phyloP scores from a whole-genome alignment of 1,284 basidiomycete species.

The Chondrostereum purpureum region DNA sequence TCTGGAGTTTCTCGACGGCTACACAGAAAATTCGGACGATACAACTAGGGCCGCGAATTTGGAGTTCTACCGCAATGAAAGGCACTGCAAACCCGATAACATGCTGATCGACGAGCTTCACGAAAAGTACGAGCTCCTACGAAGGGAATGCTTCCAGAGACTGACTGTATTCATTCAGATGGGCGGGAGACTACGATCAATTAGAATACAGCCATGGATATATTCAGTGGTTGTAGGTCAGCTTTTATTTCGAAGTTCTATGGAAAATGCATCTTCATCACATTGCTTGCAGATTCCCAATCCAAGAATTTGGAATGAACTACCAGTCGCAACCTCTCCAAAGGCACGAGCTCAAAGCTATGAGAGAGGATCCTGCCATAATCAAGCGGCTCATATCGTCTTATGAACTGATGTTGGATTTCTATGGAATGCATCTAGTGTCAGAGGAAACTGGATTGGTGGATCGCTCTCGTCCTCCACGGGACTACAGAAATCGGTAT shows the following conservation, averaged over 20 bases:
- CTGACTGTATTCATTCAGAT: slow-evolving; percentile 31
- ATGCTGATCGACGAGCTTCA: slow-evolving; percentile 60
- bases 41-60: slow-evolving; percentile 40
- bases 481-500: slow-evolving; percentile 46
- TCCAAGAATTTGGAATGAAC: slow-evolving; percentile 67
- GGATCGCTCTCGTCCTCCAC: slow-evolving; percentile 36
- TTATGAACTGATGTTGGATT: slow-evolving; percentile 67
- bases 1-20: slow-evolving; percentile 54
- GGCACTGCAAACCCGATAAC: slow-evolving; percentile 56
- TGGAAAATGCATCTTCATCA: background rate
- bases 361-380: slow-evolving; percentile 47
- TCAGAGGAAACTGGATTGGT: slow-evolving; percentile 52
- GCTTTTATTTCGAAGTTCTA: slow-evolving; percentile 3
- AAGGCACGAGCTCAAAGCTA: slow-evolving; percentile 53
- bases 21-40: slow-evolving; percentile 43
- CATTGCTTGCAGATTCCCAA: slow-evolving; percentile 46
- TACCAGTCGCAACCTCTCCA: slow-evolving; percentile 59
- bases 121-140: slow-evolving; percentile 31
- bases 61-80: slow-evolving; percentile 56
- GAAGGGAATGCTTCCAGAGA: slow-evolving; percentile 4
- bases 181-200: slow-evolving; percentile 54
- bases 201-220: slow-evolving; percentile 68
- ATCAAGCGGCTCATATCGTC: slow-evolving; percentile 49
- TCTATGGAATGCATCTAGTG: slow-evolving; percentile 64
- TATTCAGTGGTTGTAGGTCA: slow-evolving; percentile 68